Percentiles rank a stretch among this genome's conserved stretches.
phyloP scores from a whole-genome alignment of 1,284 basidiomycete species.

The Veloboletus limbatus region DNA sequence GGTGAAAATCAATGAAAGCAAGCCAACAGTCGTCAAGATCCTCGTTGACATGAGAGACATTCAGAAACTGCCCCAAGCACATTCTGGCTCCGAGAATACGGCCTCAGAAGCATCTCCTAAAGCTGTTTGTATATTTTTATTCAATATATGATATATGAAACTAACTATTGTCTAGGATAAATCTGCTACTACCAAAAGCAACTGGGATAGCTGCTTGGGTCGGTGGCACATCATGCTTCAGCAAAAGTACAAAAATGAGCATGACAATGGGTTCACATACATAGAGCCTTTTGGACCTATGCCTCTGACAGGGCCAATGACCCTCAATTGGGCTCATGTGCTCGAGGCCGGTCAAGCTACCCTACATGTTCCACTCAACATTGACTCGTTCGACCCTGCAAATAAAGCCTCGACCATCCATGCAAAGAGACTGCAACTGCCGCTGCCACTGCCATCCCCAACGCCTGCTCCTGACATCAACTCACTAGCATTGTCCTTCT shows the following conservation, averaged over 20 bases:
- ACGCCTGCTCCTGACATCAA: background rate
- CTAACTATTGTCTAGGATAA: background rate
- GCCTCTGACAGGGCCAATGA: slow-evolving; percentile 1
- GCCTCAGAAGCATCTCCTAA: background rate
- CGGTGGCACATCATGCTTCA: background rate
- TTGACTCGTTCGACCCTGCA: slow-evolving; percentile 6
- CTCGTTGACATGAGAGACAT: slow-evolving; percentile 19
- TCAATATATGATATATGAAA: background rate
- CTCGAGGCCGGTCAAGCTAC: background rate
- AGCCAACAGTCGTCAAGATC: slow-evolving; percentile 9
- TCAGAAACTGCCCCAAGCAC: slow-evolving; percentile 10
- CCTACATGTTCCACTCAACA: background rate
- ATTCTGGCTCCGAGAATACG: background rate
- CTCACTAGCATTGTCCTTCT: background rate
- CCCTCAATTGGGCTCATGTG: slow-evolving; percentile 3
- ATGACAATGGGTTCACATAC: slow-evolving; percentile 3
- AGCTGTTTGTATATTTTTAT: background rate
- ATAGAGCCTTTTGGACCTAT: background rate
- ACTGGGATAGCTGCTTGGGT: background rate
- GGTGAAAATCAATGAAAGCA: slow-evolving; percentile 3
- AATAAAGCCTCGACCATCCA: slow-evolving; percentile 6
- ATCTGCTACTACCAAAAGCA: background rate
- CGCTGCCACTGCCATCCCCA: background rate
- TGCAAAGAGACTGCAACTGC: background rate
- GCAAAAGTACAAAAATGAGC: slow-evolving; percentile 6